Evolutionary conservation across 192 early-diverging fungal genomes (phyloP).

Genomic region (Coemansia sp.): DNA sequence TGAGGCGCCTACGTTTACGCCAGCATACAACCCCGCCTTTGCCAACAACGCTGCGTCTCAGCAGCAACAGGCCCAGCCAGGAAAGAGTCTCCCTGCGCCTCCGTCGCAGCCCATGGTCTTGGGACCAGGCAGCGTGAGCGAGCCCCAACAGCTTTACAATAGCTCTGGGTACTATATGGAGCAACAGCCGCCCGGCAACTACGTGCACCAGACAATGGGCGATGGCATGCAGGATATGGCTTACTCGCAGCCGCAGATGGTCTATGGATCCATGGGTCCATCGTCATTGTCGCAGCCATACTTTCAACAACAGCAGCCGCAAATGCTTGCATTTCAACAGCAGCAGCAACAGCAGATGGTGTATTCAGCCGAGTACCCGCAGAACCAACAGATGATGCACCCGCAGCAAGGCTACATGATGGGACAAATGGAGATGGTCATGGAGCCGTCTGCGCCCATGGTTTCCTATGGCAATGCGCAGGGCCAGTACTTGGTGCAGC

Average conservation of each 20-base stretch:
- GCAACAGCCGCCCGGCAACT: background rate
- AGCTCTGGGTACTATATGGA: background rate
- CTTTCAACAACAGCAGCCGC: slow-evolving; percentile 10
- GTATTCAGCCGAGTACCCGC: background rate
- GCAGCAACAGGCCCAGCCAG: background rate
- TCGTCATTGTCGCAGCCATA: slow-evolving; percentile 13
- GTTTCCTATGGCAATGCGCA: slow-evolving; percentile 9
- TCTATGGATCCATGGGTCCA: slow-evolving; percentile 11
- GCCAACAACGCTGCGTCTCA: background rate
- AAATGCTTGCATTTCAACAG: background rate
- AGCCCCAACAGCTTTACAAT: slow-evolving; percentile 3
- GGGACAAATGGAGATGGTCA: slow-evolving; percentile 9
- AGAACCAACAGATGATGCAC: slow-evolving; percentile 5
- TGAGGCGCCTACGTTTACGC: slow-evolving; percentile 14
- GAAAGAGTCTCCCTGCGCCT: slow-evolving; percentile 1
- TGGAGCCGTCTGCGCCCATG: slow-evolving; percentile 27
- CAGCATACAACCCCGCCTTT: slow-evolving; percentile 32
- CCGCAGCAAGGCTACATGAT: slow-evolving; percentile 3
- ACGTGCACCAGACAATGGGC: background rate
- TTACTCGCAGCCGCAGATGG: slow-evolving; percentile 14
- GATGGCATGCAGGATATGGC: background rate
- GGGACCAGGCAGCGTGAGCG: background rate
- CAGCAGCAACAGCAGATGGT: background rate
- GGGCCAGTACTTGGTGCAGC: slow-evolving; percentile 8
- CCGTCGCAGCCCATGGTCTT: background rate